Evolutionary conservation across 1,284 basidiomycete species (phyloP), one percentile per base, ranked within the genome.

Genomic region (Ceratobasidium theobromae): DNA sequence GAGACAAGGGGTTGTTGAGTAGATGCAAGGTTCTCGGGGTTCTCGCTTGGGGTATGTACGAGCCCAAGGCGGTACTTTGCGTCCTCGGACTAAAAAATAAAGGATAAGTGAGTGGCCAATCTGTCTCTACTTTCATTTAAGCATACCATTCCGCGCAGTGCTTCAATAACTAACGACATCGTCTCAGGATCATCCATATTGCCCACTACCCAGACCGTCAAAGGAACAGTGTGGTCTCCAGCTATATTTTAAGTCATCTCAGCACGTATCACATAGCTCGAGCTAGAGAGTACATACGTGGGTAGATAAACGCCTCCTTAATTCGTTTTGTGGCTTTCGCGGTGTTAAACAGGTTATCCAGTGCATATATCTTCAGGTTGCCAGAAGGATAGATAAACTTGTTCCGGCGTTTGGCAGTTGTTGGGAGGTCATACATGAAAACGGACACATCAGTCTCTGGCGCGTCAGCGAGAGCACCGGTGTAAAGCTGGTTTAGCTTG

Each of bases 381-480:
- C 76, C 72, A 3, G 81, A 76, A 0, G 86, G 82, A 70, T 84
- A 84, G 64, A 94, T 86, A 70, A 88, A 84, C 27, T 76, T 77
- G 74, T 93, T 97, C 14, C 96, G 79, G 25, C 87, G 81, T 66
- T 80, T 78, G 45, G 82, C 80, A 0, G 91, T 86, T 0, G 82
- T 83, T 0, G 93, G 89, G 1, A 94, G 82, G 73, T 97, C 92
- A 74, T 97, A 98, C 78, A 98, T 98, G 76, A 88, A 92, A 4
- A 82, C 88, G 11, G 85, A 77, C 53, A 94, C 81, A 21, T 77
- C 71, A 12, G 65, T 75, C 2, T 76, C 78, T 8, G 65, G 67
- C 1, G 80, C 79, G 48, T 92, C 87, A 1, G 79, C 80, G 16
- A 95, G 73, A 33, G 79, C 75, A 1, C 86, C 84, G 51, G 77